Evolutionary conservation across 2,329 filamentous ascomycete genomes (phyloP).

Genomic region (Trematosphaeria pertusa): DNA sequence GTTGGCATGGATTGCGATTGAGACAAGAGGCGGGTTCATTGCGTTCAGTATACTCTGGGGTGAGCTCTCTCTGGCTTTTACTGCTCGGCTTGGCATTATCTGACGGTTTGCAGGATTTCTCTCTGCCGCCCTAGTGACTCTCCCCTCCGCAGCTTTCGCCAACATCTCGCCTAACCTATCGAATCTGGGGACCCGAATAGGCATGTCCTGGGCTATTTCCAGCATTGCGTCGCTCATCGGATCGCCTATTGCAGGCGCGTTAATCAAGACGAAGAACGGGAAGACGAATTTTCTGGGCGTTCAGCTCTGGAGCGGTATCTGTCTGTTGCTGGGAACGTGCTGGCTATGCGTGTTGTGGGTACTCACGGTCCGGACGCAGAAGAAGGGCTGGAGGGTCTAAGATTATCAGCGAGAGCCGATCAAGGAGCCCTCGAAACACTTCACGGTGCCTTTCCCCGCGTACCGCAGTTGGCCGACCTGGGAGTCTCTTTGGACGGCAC

Average conservation of each 20-base stretch:
- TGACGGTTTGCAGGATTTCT: constrained; percentile 37
- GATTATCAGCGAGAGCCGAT: no score
- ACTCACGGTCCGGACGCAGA: constrained; percentile 28
- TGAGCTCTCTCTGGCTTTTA: constrained; percentile 17
- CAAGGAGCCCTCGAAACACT: no score
- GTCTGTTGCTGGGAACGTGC: constrained; percentile 36
- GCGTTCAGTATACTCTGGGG: constrained; percentile 47
- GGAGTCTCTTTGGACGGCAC: no score
- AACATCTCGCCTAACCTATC: constrained; percentile 46
- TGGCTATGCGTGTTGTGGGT: constrained; percentile 38
- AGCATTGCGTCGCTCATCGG: constrained; percentile 45
- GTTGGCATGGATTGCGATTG: constrained; percentile 42
- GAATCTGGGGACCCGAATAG: constrained; percentile 42
- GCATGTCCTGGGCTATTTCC: constrained; percentile 48
- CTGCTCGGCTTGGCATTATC: background rate
- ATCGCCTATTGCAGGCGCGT: constrained; percentile 44
- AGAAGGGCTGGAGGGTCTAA: constrained; percentile 42
- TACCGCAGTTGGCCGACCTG: no score
- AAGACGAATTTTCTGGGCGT: constrained; percentile 38
- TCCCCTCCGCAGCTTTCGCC: constrained; percentile 46
- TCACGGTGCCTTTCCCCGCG: no score
- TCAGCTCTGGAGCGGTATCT: constrained; percentile 46
- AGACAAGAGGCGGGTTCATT: constrained; percentile 35
- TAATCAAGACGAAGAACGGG: constrained; percentile 34
- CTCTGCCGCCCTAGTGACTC: constrained; percentile 46